Evolutionary conservation across 768 basidiomycete genomes (phyloP).

Genomic region (Rhodotorula toruloides): DNA sequence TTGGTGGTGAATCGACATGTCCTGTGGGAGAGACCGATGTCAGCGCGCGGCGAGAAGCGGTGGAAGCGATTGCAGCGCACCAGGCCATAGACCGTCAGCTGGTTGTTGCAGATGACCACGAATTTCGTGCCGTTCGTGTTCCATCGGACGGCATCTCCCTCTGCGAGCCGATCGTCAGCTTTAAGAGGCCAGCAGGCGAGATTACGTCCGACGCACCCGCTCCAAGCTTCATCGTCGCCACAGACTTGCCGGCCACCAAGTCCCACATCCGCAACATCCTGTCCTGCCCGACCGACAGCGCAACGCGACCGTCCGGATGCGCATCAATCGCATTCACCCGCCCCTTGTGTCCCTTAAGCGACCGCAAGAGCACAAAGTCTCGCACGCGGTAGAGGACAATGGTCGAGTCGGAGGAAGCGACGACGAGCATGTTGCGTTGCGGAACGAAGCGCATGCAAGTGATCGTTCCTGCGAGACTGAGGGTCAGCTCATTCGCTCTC

Average conservation of each 20-base stretch:
- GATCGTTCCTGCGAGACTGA: conserved; percentile 22
- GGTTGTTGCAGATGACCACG: conserved; percentile 68
- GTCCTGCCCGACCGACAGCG: conserved; percentile 84
- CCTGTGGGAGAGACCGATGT: conserved; percentile 51
- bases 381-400: conserved; percentile 83
- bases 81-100: conserved; percentile 75
- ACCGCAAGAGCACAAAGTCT: conserved; percentile 85
- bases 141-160: conserved; percentile 91
- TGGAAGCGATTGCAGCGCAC: conserved; percentile 49
- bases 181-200: background rate
- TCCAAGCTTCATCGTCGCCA: conserved; percentile 74
- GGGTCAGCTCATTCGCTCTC: background rate
- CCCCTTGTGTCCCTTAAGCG: conserved; percentile 87
- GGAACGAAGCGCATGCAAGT: conserved; percentile 49
- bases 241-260: conserved; percentile 67
- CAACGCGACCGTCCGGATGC: conserved; percentile 88
- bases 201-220: conserved; percentile 68
- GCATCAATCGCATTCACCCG: conserved; percentile 83
- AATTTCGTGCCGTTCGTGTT: conserved; percentile 71
- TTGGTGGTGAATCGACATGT: conserved; percentile 69
- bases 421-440: conserved; percentile 79
- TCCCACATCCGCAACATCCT: conserved; percentile 95
- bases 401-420: conserved; percentile 87
- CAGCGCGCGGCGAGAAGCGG: background rate
- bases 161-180: conserved; percentile 48